Base-by-base conservation (phyloP, 108 stramenopile genomes). In the Mediolabrus comicus region DNA sequence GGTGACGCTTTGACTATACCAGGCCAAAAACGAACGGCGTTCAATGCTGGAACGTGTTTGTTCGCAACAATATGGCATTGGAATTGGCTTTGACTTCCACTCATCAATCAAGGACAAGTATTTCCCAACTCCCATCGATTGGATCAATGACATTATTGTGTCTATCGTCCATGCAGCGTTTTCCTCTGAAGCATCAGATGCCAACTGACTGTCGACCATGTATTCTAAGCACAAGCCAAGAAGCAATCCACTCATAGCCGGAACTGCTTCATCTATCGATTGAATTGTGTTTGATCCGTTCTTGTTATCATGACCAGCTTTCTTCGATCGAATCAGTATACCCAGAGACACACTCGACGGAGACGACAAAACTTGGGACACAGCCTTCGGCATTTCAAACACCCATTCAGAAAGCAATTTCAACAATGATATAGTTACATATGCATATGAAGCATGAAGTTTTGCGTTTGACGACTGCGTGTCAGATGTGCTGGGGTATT, bases 181-280 rank as follows among this genome's bases (percentile, higher is more conserved):
- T 39, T 67, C 77, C 52, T 13, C 59, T 13, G 67, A 62, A 34
- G 56, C 53, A 29, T 66, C 68, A 13, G 75, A 71, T 38, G 75
- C 76, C 11, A 53, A 39, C 5, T 59, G 59, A 19, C 26, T 38
- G 8, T 66, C 62, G 12, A 32, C 17, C 67, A 89, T 79, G 32
- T 81, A 72, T 58, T 87, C 86, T 81, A 92, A 81, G 22, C 82
- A 69, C 26, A 89, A 69, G 9, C 91, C 91, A 25, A 92, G 74
- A 41, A 92, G 53, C 17, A 92, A 58, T 25, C 85, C 79, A 39
- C 78, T 74, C 56, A 89, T 34, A 16, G 74, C 77, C 64, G 82
- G 35, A 0, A 79, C 46, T 2, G 77, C 53, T 25, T 56, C 53
- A 38, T 38, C 11, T 19, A 49, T 39, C 0, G 59, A 17, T 72